These are phyloP conservation scores for Phytopythium montanum DNA, from an alignment of 352 stramenopile genomes.

Conservation along the genomic window DNA sequence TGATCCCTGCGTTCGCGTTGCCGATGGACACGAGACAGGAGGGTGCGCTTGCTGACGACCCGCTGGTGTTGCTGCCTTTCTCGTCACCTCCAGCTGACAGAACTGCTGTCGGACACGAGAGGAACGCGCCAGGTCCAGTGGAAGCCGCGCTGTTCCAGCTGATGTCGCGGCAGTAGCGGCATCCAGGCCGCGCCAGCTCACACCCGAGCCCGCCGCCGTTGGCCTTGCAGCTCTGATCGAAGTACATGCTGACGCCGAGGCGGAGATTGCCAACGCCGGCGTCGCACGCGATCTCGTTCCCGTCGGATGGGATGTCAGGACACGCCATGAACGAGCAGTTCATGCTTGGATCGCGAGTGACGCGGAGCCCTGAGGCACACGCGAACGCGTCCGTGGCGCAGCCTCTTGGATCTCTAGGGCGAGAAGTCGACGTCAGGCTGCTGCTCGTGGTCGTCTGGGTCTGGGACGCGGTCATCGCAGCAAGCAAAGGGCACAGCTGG, in stretches of 20 bases:
- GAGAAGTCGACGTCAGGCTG: not conserved
- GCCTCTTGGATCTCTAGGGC: not conserved
- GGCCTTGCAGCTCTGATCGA: not conserved
- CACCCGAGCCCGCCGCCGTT: not conserved
- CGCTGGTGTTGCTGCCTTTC: not conserved
- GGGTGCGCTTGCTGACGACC: not conserved
- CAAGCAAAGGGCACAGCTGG: constrained; percentile 2
- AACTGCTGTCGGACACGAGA: not conserved
- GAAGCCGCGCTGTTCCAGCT: constrained; percentile 3
- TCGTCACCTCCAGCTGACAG: not conserved
- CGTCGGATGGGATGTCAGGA: not conserved
- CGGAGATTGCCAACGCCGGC: constrained; percentile 3
- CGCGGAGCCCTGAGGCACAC: not conserved
- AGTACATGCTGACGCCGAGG: constrained; percentile 3
- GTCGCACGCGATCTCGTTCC: not conserved
- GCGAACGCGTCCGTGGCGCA: not conserved
- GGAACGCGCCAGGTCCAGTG: not conserved
- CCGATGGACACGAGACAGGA: constrained; percentile 5
- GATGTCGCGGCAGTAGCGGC: constrained; percentile 4
- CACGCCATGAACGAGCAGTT: constrained; percentile 6
- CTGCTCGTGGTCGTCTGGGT: not conserved
- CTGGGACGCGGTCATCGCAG: not conserved
- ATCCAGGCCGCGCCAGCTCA: not conserved
- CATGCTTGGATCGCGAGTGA: not conserved
- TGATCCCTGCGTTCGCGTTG: constrained; percentile 5